Base-by-base conservation (phyloP, 2,329 filamentous ascomycete species). In the Pyrenophora teres region DNA sequence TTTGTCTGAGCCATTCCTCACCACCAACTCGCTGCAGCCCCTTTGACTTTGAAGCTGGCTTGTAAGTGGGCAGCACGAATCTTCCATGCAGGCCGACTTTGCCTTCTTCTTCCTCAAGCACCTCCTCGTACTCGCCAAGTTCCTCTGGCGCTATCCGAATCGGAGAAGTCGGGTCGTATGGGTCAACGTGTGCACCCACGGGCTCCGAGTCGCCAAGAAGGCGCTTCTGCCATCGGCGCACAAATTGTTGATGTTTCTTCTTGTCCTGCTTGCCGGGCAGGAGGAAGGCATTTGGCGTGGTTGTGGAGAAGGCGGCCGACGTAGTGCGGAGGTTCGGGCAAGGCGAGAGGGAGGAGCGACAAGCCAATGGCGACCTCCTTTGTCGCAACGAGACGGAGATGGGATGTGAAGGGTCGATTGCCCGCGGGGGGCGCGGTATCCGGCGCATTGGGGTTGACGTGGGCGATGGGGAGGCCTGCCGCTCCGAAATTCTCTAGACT, bases 11-110 rank as follows among this genome's bases (percentile, higher is more conserved):
- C 75, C 76, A 78, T 46, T 78, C 64, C 52, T 78, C 77, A 6
- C 74, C 73, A 32, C 86, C 86, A 30, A 87, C 75, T 42, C 71
- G 73, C 58, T 81, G 76, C 52, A 88, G 68, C 0, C 79, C 80
- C 16, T 31, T 40, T 10, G 47, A 43, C 4, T 53, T 36, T 12
- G 55, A 35, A 2, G 61, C 57, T 16, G 52, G 54, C 16, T 40
- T 46, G 40, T 69, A 57, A 6, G 18, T n/a, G 16, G 46, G 55
- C 8, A 52, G 19, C 2, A 9, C 27, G 8, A 9, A 12, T 7
- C 12, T 30, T 3, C 9, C 27, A 30, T 5, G 27, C 27, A 9
- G 12, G 9, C 9, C 10, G 2, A 2, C 7, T 9, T 12, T 27
- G 32, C 43, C 35, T 2, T 45, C 50, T 7, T 68, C 64, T 1